Conservation (phyloP, 495 filamentous ascomycete genomes). For the Daldinia vernicosa region DNA sequence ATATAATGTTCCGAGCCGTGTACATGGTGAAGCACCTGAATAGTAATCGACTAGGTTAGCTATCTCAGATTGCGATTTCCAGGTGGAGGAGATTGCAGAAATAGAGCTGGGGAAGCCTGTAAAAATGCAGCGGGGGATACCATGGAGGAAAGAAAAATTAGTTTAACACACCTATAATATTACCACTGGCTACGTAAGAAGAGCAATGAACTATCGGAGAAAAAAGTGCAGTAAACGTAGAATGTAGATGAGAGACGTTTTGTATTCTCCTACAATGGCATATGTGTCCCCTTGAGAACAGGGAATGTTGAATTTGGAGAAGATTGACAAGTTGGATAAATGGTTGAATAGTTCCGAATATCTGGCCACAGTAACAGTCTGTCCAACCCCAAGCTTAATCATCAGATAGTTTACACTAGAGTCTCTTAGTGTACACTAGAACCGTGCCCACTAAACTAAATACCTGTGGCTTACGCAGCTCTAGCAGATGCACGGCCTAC, state of each 20-base stretch:
- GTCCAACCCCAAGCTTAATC: conserved; percentile 31
- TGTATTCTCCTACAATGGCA: conserved; percentile 39
- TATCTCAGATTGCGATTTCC: background rate
- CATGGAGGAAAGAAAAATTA: background rate
- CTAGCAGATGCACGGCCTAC: background rate
- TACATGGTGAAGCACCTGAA: conserved; percentile 59
- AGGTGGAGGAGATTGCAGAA: background rate
- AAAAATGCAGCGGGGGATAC: conserved; percentile 4
- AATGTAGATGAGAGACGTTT: conserved; percentile 28
- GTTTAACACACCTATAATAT: conserved; percentile 29
- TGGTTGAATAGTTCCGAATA: conserved; percentile 44
- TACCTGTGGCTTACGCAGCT: conserved; percentile 34
- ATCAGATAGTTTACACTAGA: conserved; percentile 39
- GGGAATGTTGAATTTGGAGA: conserved; percentile 40
- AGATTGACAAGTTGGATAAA: conserved; percentile 37
- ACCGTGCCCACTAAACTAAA: conserved; percentile 6
- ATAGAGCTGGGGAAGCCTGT: background rate
- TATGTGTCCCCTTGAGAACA: conserved; percentile 46
- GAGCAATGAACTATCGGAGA: conserved; percentile 14
- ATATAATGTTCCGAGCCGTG: conserved; percentile 57
- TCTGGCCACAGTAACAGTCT: conserved; percentile 37
- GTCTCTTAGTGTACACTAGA: too few species aligned
- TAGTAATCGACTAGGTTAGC: conserved; percentile 21
- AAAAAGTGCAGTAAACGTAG: conserved; percentile 22
- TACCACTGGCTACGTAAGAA: conserved; percentile 29